Percentiles rank a stretch among this genome's conserved stretches.
phyloP scores from a whole-genome alignment of 2,329 filamentous ascomycete species.

The Huntiella bhutanensis region DNA sequence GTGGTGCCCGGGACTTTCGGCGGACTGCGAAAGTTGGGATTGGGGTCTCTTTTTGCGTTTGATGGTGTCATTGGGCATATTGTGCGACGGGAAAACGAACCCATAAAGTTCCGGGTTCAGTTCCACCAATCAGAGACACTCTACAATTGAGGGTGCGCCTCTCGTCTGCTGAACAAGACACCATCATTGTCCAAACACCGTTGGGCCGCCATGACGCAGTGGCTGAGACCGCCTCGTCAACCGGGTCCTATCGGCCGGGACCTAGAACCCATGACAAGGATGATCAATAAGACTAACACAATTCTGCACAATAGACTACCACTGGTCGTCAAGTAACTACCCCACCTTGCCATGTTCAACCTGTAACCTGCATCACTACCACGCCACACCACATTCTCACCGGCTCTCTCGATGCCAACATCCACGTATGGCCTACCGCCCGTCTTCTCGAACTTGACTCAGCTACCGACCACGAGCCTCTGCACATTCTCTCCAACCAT shows the following conservation, averaged over 20 bases:
- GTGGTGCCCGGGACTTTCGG: no score
- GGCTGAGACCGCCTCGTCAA: no score
- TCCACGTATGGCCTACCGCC: constrained; percentile 79
- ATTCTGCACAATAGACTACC: constrained; percentile 31
- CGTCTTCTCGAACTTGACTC: constrained; percentile 45
- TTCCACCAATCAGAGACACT: no score
- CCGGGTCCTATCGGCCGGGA: no score
- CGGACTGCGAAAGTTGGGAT: no score
- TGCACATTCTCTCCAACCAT: constrained; percentile 61
- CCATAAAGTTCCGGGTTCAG: no score
- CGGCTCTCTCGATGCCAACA: constrained; percentile 68
- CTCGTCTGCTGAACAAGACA: background rate
- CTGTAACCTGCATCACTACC: constrained; percentile 55
- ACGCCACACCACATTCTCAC: constrained; percentile 57
- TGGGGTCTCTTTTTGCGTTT: constrained; percentile 10
- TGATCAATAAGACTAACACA: background rate
- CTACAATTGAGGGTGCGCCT: no score
- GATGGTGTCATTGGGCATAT: no score
- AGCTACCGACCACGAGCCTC: constrained; percentile 43
- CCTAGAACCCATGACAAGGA: no score
- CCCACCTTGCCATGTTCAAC: constrained; percentile 59
- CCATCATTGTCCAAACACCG: background rate
- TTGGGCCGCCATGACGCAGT: no score
- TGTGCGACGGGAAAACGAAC: no score
- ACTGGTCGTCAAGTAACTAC: constrained; percentile 63